Evolutionary conservation across 2,329 filamentous ascomycete genomes (phyloP), one percentile per base, ranked within the genome.

Genomic region (Escovopsis weberi): DNA sequence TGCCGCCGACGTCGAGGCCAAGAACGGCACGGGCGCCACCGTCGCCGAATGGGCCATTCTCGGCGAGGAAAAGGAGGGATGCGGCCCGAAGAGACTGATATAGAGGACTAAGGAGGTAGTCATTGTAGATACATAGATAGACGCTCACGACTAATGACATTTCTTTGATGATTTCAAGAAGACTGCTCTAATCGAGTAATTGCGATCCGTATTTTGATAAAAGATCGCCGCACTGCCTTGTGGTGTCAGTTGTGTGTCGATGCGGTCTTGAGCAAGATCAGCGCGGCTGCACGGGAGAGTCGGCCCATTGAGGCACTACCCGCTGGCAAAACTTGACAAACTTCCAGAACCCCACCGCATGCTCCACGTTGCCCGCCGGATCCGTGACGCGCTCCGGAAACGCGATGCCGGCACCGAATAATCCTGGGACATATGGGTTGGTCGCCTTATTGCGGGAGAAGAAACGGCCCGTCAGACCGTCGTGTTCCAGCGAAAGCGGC

Each of bases 341-440:
- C 58, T 81, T 80, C 53, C 66, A 77, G 53, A 80, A 70, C 0
- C 77, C 77, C 40, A 80, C 77, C 1, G 74, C 72, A 51, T 69
- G 64, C 57, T 80, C 75, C 7, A 74, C 69, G 54, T 78, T 79
- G 0, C 75, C 75, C 35, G 68, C 59, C 1, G 75, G 76, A 60
- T 80, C 77, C 8, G 67, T 66, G 6, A 79, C 74, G 23, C 65
- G 61, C 53, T 80, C 73, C 0, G 77, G 77, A 50, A 72, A 81
- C 1, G 75, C 76, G 50, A 81, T 80, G 0, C 77, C 77, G 0
- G 75, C 75, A 3, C 73, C 77, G 52, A 70, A 75, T 15, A 80
- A 51, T 0, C 74, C 73, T 2, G 66, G 68, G n/a, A 51, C 18
- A 78, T 55, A 33, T 10, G 12, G 26, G 56, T 58, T 28, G 58